Percentiles rank a stretch among this genome's conserved stretches.
These are phyloP conservation scores for Triticum urartu DNA, from an alignment of 176 grass and related monocot genomes.

Conservation along the genomic window DNA sequence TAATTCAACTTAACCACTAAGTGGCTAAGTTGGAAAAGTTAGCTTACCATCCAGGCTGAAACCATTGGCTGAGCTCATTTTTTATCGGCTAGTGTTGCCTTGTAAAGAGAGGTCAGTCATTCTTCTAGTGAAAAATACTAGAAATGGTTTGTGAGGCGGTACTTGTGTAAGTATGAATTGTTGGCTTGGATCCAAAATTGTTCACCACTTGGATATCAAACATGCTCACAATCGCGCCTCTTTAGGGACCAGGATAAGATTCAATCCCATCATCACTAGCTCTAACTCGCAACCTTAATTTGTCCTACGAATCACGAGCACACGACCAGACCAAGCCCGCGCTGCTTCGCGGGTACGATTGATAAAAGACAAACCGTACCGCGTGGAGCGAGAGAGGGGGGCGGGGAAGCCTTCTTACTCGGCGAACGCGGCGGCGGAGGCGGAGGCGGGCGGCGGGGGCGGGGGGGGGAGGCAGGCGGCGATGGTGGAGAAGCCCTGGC, in stretches of 20 bases:
- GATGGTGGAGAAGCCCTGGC: conserved; percentile 89
- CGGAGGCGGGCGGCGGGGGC: not conserved
- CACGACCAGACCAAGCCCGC: not conserved
- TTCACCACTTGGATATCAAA: not conserved
- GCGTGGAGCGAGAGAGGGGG: not conserved
- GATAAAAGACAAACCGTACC: too few species aligned
- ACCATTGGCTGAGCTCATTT: not conserved
- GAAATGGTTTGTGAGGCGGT: not conserved
- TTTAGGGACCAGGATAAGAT: not conserved
- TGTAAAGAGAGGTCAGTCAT: not conserved
- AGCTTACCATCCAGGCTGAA: not conserved
- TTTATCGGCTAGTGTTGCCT: not conserved
- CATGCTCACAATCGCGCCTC: not conserved
- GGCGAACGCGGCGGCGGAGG: conserved; percentile 26
- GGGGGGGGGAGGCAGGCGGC: conserved; percentile 32
- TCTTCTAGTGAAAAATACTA: not conserved
- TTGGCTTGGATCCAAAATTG: not conserved
- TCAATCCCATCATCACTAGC: not conserved
- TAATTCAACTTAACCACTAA: not conserved
- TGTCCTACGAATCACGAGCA: not conserved
- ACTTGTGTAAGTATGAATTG: too few species aligned
- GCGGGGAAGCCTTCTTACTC: conserved; percentile 17
- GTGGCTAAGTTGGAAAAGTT: not conserved
- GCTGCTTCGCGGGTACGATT: not conserved
- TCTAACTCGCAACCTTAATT: not conserved